Base-by-base conservation (phyloP, 2,329 filamentous ascomycete species). In the Diaporthe aspalathi region DNA sequence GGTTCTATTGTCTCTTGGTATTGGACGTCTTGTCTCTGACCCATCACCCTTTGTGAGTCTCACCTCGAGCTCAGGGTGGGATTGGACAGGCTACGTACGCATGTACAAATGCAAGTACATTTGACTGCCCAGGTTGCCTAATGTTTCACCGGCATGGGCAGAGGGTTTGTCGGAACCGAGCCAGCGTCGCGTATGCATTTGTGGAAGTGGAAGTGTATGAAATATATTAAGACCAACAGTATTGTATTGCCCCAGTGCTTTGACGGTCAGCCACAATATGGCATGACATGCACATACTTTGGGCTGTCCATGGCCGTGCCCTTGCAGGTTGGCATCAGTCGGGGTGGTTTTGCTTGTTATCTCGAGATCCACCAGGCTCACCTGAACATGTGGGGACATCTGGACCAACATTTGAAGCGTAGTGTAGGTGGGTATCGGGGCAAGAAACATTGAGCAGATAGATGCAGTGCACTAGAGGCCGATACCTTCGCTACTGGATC, bases 121-220 rank as follows among this genome's bases (percentile, higher is more conserved):
- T n/a, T n/a, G n/a, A 22, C 24, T 38, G 60, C 60, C 60, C 27
- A 49, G 43, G 27, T 63, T 27, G 60, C 43, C 60, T 49, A 49
- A 35, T 63, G 43, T 63, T 45, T 63, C 60, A 49, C 43, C 60
- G 24, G 29, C 60, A 22, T 32, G 43, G 43, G 29, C 60, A 63
- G 60, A 63, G 20, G 20, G 27, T 11, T 32, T 6, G 57, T 35
- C 29, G 43, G 43, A 24, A 49, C 43, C 57, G 20, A 47, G 57
- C 24, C 24, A 29, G 17, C 20, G 17, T 47, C 27, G n/a, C 14
- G 40, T 12, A 40, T n/a, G 40, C 17, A 62, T 32, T 8, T 45
- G 16, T 62, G 56, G 20, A 45, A n/a, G n/a, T 32, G 56, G 32
- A 35, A 5, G 32, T 32, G 56, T 45, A 9, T 45, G 56, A 27